phyloP scores from a whole-genome alignment of 2,329 filamentous ascomycete species.

The Ascosphaera aggregata region DNA sequence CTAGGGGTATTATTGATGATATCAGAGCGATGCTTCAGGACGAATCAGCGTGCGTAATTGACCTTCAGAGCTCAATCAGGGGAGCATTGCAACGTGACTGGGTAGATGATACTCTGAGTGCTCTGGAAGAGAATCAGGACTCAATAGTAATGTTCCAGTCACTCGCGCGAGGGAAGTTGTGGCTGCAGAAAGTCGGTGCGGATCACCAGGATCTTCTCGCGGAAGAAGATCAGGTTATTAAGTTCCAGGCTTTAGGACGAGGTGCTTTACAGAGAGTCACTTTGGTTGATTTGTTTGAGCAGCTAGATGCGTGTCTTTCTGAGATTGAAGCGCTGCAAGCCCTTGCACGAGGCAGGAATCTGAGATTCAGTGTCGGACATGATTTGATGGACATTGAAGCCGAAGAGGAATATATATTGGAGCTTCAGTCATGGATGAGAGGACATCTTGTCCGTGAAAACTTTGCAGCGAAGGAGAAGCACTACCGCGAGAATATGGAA shows the following conservation, averaged over 20 bases:
- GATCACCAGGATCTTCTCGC: slow-evolving; percentile 12
- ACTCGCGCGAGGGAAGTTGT: slow-evolving; percentile 20
- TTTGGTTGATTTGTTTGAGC: slow-evolving; percentile 33
- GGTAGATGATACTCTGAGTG: slow-evolving; percentile 12
- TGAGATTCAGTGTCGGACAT: slow-evolving; percentile 49
- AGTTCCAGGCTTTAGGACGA: slow-evolving; percentile 18
- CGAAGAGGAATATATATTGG: slow-evolving; percentile 53
- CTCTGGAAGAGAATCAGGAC: slow-evolving; percentile 21
- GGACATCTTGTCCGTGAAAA: slow-evolving; percentile 48
- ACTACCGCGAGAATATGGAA: slow-evolving; percentile 92
- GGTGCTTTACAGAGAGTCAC: slow-evolving; percentile 18
- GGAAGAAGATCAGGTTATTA: slow-evolving; percentile 12
- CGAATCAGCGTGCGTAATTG: slow-evolving; percentile 10
- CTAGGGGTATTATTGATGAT: slow-evolving; percentile 9
- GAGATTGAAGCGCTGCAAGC: slow-evolving; percentile 51
- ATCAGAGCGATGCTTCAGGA: slow-evolving; percentile 11
- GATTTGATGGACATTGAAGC: slow-evolving; percentile 57
- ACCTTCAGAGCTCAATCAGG: slow-evolving; percentile 14
- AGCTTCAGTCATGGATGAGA: slow-evolving; percentile 50
- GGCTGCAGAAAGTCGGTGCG: slow-evolving; percentile 11
- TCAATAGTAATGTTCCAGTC: slow-evolving; percentile 28
- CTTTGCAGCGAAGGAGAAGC: slow-evolving; percentile 68
- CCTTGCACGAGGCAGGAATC: slow-evolving; percentile 53
- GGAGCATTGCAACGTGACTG: slow-evolving; percentile 12
- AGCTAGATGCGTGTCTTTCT: slow-evolving; percentile 44